Base-by-base conservation (phyloP, 345 rosid species). In the Kernera saxatilis region DNA sequence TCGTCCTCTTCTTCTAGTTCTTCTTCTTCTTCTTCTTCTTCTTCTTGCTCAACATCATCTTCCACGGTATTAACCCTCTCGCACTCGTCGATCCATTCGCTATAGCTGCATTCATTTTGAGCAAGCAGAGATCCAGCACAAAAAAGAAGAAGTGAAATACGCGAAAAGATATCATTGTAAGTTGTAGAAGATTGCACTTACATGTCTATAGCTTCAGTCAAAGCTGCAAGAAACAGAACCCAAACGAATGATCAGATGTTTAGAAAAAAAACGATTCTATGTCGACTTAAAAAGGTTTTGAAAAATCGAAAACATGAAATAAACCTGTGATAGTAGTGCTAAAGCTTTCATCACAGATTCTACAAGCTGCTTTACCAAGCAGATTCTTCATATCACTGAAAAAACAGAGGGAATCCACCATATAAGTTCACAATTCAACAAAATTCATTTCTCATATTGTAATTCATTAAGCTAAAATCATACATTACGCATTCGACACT, bases 11-110 rank as follows among this genome's bases (percentile, higher is more conserved):
- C 79, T n/a, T 67, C 78, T 59, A 75, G 78, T 3, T 76, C 87
- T 13, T n/a, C 27, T 35, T 66, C 72, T 29, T 10, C 77, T 3
- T 61, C 75, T 7, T 57, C 77, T 65, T 71, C 77, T 15, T 77
- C 78, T 64, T 71, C 81, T 77, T 80, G 84, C 11, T 77, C 91
- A 26, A 67, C 86, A 33, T 88, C 90, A 40, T 88, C 88, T 65
- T 86, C 95, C 32, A 74, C 78, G 9, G 77, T 74, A 77, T 89
- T 89, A 35, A 87, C 96, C 60, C 93, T 82, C 73, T 87, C 96
- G 5, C 99, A 95, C 66, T 95, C 99, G 78, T 95, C 99, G 0
- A 92, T 91, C 99, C 99, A 94, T 73, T 94, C 99, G 3, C 99
- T 91, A 55, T 94, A 94, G 59, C 98, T 93, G 84, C 76, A 77